Conservation (phyloP, 2,329 filamentous ascomycete species). For the Fusarium gaditjirri region DNA sequence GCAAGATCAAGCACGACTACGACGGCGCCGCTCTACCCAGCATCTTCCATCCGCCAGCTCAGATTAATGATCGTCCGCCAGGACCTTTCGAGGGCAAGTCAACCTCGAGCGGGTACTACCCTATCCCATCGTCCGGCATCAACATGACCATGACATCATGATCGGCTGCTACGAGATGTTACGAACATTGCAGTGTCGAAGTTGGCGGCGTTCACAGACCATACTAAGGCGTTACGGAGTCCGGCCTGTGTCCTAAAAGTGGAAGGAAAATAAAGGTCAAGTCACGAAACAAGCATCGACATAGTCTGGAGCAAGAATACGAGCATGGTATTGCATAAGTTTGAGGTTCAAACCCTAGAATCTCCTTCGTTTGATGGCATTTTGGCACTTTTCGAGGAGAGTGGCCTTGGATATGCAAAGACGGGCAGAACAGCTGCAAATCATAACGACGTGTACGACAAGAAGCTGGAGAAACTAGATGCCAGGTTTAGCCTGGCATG, state of each 20-base stretch:
- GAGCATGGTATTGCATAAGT: slow-evolving; percentile 24
- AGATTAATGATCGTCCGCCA: slow-evolving; percentile 52
- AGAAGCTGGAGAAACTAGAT: slow-evolving; percentile 19
- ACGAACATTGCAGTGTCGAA: not conserved
- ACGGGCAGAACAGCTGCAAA: slow-evolving; percentile 1
- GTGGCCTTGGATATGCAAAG: not conserved
- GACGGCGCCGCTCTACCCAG: slow-evolving; percentile 58
- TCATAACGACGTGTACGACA: slow-evolving; percentile 40
- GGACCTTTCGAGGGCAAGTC: slow-evolving; percentile 65
- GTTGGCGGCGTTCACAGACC: not conserved
- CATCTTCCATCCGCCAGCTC: slow-evolving; percentile 56
- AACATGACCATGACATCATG: slow-evolving; percentile 54
- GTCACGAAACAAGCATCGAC: not conserved
- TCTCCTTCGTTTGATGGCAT: slow-evolving; percentile 36
- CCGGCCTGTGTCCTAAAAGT: slow-evolving; percentile 1
- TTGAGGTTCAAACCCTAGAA: slow-evolving; percentile 23
- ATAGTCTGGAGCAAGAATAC: slow-evolving; percentile 1
- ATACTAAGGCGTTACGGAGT: slow-evolving; percentile 16
- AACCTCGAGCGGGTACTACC: slow-evolving; percentile 64
- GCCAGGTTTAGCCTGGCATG: not conserved
- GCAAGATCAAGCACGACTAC: slow-evolving; percentile 62
- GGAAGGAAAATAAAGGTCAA: slow-evolving; percentile 1
- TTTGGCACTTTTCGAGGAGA: slow-evolving; percentile 7
- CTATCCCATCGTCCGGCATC: slow-evolving; percentile 61
- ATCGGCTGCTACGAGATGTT: not conserved